Percentiles rank a stretch among this genome's conserved stretches.
Conservation (phyloP, 1,284 basidiomycete species). For the Polyporus tsugae region DNA sequence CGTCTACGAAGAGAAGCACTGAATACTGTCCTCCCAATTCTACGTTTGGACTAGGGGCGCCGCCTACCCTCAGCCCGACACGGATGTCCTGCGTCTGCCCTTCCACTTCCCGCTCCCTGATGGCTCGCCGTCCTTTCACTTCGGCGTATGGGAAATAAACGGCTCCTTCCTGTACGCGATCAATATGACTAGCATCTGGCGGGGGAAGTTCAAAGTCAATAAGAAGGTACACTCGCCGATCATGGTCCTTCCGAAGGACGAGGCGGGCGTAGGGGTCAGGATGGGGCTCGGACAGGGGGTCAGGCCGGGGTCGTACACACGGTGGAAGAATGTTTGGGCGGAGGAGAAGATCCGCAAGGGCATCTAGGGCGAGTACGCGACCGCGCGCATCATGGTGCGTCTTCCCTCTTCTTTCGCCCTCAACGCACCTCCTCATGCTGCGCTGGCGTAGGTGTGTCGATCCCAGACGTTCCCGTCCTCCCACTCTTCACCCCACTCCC, state of each 20-base stretch:
- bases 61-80: no score
- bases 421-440: no score
- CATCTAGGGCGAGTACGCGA: conserved; percentile 26
- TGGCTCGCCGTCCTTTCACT: conserved; percentile 10
- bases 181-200: conserved; percentile 7
- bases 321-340: conserved; percentile 11
- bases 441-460: no score
- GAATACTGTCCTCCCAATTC: conserved; percentile 7
- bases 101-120: not conserved
- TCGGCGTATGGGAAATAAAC: not conserved
- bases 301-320: not conserved
- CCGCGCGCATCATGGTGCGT: conserved; percentile 25
- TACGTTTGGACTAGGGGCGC: no score
- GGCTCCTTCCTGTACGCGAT: conserved; percentile 8
- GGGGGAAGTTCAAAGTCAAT: conserved; percentile 4
- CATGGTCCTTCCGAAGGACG: conserved; percentile 12
- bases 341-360: conserved; percentile 28
- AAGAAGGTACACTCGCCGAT: conserved; percentile 6
- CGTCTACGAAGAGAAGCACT: not conserved
- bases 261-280: not conserved
- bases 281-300: conserved; percentile 2
- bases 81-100: conserved; percentile 9
- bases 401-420: not conserved
- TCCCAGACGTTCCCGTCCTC: no score
- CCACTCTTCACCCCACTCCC: no score